phyloP scores from a whole-genome alignment of 2,329 filamentous ascomycete genomes.

The Zasmidium angulare region DNA sequence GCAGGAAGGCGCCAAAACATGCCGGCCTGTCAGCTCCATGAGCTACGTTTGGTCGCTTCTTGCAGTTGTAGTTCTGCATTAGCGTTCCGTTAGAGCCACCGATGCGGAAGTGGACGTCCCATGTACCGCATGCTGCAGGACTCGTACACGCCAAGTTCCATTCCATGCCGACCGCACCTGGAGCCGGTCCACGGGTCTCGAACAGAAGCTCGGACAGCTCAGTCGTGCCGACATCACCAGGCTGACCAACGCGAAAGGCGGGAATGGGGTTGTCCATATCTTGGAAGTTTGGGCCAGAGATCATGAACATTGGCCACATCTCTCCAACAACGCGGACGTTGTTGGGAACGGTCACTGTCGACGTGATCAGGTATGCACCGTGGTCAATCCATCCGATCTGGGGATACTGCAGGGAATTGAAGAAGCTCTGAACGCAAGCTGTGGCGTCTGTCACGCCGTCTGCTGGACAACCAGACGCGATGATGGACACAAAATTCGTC shows the following conservation, averaged over 20 bases:
- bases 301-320: constrained; percentile 64
- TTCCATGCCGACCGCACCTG: constrained; percentile 84
- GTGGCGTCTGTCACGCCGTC: constrained; percentile 88
- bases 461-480: constrained; percentile 63
- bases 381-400: constrained; percentile 65
- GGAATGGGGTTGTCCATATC: constrained; percentile 73
- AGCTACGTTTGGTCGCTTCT: constrained; percentile 66
- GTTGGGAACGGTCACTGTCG: constrained; percentile 50
- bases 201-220: constrained; percentile 87
- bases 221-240: constrained; percentile 73
- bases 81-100: constrained; percentile 47
- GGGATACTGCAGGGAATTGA: constrained; percentile 63
- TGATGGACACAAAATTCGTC: constrained; percentile 68
- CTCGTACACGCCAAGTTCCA: constrained; percentile 74
- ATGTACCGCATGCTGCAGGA: constrained; percentile 74
- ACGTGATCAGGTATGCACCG: constrained; percentile 61
- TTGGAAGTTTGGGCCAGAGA: constrained; percentile 69
- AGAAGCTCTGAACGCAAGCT: constrained; percentile 73
- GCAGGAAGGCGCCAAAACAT: constrained; percentile 70
- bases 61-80: constrained; percentile 73
- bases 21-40: constrained; percentile 51
- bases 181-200: constrained; percentile 75
- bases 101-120: constrained; percentile 91
- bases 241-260: constrained; percentile 77
- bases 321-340: constrained; percentile 57